Conservation (phyloP, 129 eudicot genomes). For the Chrysanthemum lavandulifolium region DNA sequence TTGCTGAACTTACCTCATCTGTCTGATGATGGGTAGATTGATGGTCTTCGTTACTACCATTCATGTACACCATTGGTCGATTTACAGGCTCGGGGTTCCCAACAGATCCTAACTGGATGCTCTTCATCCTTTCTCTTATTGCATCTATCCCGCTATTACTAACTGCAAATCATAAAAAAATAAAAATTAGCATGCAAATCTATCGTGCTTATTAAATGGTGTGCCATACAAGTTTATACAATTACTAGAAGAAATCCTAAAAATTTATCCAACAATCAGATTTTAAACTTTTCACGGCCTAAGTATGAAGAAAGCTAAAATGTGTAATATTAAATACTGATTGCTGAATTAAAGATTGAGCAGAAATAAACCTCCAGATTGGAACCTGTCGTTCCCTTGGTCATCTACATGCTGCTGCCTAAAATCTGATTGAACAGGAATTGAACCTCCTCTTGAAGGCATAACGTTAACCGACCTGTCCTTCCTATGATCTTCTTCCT, state of each 20-base stretch:
- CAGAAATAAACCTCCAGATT: conserved; percentile 63
- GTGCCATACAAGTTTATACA: no score
- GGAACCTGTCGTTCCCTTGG: conserved; percentile 74
- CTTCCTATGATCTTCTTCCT: conserved; percentile 49
- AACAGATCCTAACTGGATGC: conserved; percentile 72
- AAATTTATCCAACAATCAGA: no score
- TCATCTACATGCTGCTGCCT: no score
- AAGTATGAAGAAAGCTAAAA: no score
- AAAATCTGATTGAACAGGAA: conserved; percentile 36
- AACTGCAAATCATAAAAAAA: conserved; percentile 43
- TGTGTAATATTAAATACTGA: no score
- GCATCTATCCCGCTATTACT: conserved; percentile 77
- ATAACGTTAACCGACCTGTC: conserved; percentile 38
- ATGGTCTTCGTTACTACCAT: conserved; percentile 49
- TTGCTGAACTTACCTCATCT: conserved; percentile 31
- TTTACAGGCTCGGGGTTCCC: conserved; percentile 62
- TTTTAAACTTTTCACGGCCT: no score
- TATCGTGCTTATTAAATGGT: no score
- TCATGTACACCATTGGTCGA: conserved; percentile 48
- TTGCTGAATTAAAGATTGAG: not conserved
- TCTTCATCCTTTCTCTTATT: conserved; percentile 95
- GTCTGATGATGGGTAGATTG: conserved; percentile 37
- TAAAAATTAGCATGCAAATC: not conserved
- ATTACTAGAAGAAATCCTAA: no score
- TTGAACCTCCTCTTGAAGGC: conserved; percentile 41